Evolutionary conservation across 768 basidiomycete genomes (phyloP), one percentile per base, ranked within the genome.

Genomic region (Suillus alpinus): DNA sequence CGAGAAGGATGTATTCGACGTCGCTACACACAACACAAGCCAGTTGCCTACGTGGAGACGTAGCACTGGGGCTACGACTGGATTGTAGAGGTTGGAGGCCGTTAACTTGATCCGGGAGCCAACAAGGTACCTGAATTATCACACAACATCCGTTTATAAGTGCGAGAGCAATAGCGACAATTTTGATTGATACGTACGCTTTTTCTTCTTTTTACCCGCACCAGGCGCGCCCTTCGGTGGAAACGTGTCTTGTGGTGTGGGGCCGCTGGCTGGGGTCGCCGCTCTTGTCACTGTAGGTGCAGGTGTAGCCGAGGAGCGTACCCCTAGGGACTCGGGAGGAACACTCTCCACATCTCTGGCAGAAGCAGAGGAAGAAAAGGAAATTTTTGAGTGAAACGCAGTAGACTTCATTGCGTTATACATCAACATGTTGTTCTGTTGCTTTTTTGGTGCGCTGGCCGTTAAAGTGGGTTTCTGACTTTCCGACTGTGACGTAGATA

Each of bases 391-490:
- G 65, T 92, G 90, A 51, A 81, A 76, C 6, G 89, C 91, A 0
- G 92, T 91, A 4, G 89, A 84, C 64, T 81, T 84, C 90, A 94
- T 91, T 8, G 92, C 92, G 62, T 88, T 87, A 67, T 86, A 75
- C 64, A 94, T 79, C 23, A 92, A 80, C 65, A 81, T 76, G 59
- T 80, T 85, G 69, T 92, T 91, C 69, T 89, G 84, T 64, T 84
- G 84, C 65, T 82, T 86, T 67, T 81, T 86, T 26, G 76, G 76
- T 23, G 65, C 68, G 20, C 73, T 71, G 29, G 66, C 51, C n/a
- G 55, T 65, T 57, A 46, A 62, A 58, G 62, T 67, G 64, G 59
- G 53, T 56, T 66, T 65, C 34, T 66, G 66, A 55, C 72, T 70
- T 55, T 68, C 69, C 32, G 62, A 34, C 9, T 59, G 61, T 32